These are phyloP conservation scores for Candida albicans DNA, from an alignment of 1,139 yeast genomes.

Conservation along the genomic window DNA sequence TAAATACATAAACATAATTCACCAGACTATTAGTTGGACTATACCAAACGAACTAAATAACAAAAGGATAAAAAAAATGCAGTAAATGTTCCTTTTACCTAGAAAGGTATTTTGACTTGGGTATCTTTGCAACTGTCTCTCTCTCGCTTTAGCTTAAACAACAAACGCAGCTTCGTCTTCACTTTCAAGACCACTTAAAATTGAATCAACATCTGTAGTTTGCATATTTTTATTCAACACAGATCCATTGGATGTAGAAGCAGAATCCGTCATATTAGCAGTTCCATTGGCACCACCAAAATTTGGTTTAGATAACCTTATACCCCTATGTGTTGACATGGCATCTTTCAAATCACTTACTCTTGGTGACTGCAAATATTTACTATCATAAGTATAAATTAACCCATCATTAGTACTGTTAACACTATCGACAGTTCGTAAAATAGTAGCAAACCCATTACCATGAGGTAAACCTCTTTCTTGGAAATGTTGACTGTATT, in stretches of 20 bases:
- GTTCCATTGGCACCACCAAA: slow-evolving; percentile 4
- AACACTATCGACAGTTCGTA: slow-evolving; percentile 7
- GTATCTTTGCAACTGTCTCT: too few relatives aligned
- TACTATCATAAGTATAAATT: slow-evolving; percentile 19
- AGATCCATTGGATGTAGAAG: slow-evolving; percentile 25
- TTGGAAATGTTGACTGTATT: slow-evolving; percentile 16
- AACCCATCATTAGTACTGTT: slow-evolving; percentile 19
- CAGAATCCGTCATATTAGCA: background rate
- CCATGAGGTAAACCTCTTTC: slow-evolving; percentile 14
- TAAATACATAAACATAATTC: too few relatives aligned
- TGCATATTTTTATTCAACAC: slow-evolving; percentile 36
- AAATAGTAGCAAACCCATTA: slow-evolving; percentile 8
- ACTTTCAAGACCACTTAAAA: slow-evolving; percentile 37
- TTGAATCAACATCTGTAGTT: slow-evolving; percentile 35
- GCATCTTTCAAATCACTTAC: slow-evolving; percentile 49
- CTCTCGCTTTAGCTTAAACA: slow-evolving; percentile 20
- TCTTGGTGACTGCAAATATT: slow-evolving; percentile 30
- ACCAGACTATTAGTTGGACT: too few relatives aligned
- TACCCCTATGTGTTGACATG: slow-evolving; percentile 17
- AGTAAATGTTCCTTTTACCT: too few relatives aligned
- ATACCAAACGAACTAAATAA: too few relatives aligned
- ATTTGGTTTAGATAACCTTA: slow-evolving; percentile 1
- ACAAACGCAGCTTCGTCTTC: slow-evolving; percentile 38
- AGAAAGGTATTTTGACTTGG: too few relatives aligned
- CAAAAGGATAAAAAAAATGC: too few relatives aligned